Evolutionary conservation across 345 rosid species (phyloP).

Genomic region (Bruguiera sexangula): DNA sequence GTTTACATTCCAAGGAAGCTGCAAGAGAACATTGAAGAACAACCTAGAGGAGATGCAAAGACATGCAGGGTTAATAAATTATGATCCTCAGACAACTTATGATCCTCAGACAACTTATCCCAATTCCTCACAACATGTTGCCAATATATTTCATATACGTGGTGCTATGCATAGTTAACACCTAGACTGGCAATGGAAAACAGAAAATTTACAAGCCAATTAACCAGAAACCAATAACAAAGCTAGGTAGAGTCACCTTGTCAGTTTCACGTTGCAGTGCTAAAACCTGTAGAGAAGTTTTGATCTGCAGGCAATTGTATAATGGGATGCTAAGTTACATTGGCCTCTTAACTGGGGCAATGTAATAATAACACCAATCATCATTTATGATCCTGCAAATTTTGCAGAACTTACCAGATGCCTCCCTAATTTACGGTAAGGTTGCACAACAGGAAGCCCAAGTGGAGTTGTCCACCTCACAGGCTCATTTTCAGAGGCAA

Average conservation of each 20-base stretch:
- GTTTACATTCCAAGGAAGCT: background rate
- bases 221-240: conserved; percentile 2
- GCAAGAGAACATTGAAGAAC: background rate
- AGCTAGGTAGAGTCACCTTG: conserved; percentile 42
- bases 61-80: background rate
- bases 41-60: background rate
- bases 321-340: conserved; percentile 11
- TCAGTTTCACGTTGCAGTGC: conserved; percentile 84
- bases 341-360: conserved; percentile 10
- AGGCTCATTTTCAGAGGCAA: conserved; percentile 85
- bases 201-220: background rate
- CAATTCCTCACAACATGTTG: background rate
- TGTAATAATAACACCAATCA: background rate
- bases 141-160: background rate
- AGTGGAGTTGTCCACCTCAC: conserved; percentile 95
- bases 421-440: conserved; percentile 72
- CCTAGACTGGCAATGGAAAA: background rate
- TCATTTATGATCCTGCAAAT: conserved; percentile 1
- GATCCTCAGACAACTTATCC: background rate
- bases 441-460: conserved; percentile 99
- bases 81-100: background rate
- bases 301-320: conserved; percentile 55
- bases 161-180: background rate
- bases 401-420: conserved; percentile 53
- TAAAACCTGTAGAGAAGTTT: conserved; percentile 88